Evolutionary conservation across 768 basidiomycete genomes (phyloP).

Genomic region (Lentinula sp.): DNA sequence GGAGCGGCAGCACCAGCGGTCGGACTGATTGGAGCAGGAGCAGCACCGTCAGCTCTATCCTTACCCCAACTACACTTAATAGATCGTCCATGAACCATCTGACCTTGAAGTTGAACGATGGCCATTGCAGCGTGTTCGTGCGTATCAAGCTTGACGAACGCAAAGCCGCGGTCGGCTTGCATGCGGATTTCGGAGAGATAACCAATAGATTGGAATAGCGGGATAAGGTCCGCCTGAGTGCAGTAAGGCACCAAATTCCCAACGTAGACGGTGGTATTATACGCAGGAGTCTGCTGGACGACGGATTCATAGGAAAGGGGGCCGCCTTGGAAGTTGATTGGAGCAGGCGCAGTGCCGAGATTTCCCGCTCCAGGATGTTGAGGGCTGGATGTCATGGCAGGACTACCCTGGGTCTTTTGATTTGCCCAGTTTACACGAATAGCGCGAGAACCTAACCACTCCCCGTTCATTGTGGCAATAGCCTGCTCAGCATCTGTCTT

Average conservation of each 20-base stretch:
- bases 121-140: conserved; percentile 99
- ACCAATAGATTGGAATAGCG: conserved; percentile 96
- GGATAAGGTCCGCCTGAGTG: conserved; percentile 96
- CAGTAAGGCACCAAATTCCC: conserved; percentile 97
- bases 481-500: conserved; percentile 99
- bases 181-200: conserved; percentile 98
- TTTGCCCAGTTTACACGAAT: conserved; percentile 99
- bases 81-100: conserved; percentile 94
- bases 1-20: conserved; percentile 51
- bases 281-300: conserved; percentile 86
- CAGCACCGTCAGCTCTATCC: conserved; percentile 75
- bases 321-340: conserved; percentile 86
- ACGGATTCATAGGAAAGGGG: conserved; percentile 92
- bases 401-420: conserved; percentile 89
- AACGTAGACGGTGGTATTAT: conserved; percentile 96
- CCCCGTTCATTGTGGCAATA: conserved; percentile 99
- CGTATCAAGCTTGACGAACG: conserved; percentile 97
- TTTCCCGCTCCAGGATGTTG: conserved; percentile 39
- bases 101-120: conserved; percentile 94
- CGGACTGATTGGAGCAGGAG: conserved; percentile 57
- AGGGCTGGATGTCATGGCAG: conserved; percentile 23
- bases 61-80: conserved; percentile 99
- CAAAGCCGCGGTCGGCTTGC: conserved; percentile 98
- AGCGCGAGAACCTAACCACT: conserved; percentile 97
- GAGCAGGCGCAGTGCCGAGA: conserved; percentile 68